Conservation (phyloP, 2,329 filamentous ascomycete genomes). For the Lasiodiplodia sp. region DNA sequence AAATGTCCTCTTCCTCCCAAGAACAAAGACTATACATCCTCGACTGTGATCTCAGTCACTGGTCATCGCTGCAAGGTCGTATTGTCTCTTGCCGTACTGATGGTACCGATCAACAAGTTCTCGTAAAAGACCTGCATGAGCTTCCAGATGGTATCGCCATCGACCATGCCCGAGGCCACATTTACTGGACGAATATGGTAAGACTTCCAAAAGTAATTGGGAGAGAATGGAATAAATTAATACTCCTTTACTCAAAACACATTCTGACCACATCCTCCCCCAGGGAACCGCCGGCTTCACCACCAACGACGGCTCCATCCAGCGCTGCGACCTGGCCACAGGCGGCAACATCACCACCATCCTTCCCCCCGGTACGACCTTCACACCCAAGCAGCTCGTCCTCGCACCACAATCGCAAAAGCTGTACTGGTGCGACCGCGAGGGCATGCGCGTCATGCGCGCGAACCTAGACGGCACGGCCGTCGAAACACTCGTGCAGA, state of each 20-base stretch:
- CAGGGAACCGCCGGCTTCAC: slow-evolving; percentile 30
- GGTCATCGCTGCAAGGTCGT: slow-evolving; percentile 27
- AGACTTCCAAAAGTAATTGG: not conserved
- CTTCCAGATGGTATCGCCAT: slow-evolving; percentile 45
- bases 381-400: slow-evolving; percentile 58
- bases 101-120: slow-evolving; percentile 24
- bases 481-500: slow-evolving; percentile 50
- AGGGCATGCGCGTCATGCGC: slow-evolving; percentile 50
- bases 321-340: slow-evolving; percentile 55
- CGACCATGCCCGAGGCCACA: slow-evolving; percentile 33
- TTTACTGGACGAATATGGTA: slow-evolving; percentile 43
- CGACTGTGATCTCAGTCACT: slow-evolving; percentile 30
- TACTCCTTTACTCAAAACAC: not conserved
- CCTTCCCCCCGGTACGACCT: slow-evolving; percentile 52
- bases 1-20: not conserved
- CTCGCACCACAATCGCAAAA: slow-evolving; percentile 39
- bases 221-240: not conserved
- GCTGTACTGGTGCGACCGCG: slow-evolving; percentile 55
- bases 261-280: too few species aligned
- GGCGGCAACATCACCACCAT: slow-evolving; percentile 56
- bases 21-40: slow-evolving; percentile 30
- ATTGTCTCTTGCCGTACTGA: slow-evolving; percentile 34
- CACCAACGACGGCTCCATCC: slow-evolving; percentile 52
- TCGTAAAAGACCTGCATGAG: slow-evolving; percentile 29
- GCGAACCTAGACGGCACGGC: slow-evolving; percentile 45